Evolutionary conservation across 2,329 filamentous ascomycete genomes (phyloP).

Genomic region (Fusarium sacchari): DNA sequence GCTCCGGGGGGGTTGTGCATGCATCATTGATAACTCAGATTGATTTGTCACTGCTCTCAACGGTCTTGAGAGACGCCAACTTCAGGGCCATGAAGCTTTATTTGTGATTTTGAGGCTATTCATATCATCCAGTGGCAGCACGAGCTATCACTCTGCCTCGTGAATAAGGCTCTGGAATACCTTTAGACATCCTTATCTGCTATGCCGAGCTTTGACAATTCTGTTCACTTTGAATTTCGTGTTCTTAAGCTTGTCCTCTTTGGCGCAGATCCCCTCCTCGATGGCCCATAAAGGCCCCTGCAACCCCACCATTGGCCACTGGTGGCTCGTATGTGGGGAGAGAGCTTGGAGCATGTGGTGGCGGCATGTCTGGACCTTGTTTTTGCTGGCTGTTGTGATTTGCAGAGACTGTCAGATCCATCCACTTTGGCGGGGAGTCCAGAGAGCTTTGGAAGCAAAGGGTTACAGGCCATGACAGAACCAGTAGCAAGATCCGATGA

Average conservation of each 20-base stretch:
- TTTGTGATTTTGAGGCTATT: not conserved
- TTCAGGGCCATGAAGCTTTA: not conserved
- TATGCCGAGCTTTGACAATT: conserved; percentile 7
- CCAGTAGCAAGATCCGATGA: conserved; percentile 12
- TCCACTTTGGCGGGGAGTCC: conserved; percentile 34
- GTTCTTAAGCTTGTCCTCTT: conserved; percentile 25
- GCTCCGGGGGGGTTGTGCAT: conserved; percentile 39
- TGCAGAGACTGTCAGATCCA: conserved; percentile 32
- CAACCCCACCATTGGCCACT: conserved; percentile 34
- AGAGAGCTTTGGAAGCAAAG: conserved; percentile 28
- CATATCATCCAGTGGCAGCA: not conserved
- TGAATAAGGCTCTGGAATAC: not conserved
- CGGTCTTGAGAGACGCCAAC: not conserved
- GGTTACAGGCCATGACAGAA: conserved; percentile 24
- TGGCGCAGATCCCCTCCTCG: conserved; percentile 14
- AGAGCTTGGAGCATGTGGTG: conserved; percentile 34
- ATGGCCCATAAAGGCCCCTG: conserved; percentile 7
- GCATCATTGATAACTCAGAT: conserved; percentile 16
- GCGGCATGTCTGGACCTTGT: conserved; percentile 31
- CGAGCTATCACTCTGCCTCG: not conserved
- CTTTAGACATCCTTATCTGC: not conserved
- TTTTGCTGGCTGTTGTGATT: conserved; percentile 38
- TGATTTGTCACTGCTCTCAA: conserved; percentile 36
- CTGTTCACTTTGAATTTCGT: conserved; percentile 5
- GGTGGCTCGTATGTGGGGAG: conserved; percentile 42